phyloP scores from a whole-genome alignment of 2,329 filamentous ascomycete species.

The Huntiella abstrusa region DNA sequence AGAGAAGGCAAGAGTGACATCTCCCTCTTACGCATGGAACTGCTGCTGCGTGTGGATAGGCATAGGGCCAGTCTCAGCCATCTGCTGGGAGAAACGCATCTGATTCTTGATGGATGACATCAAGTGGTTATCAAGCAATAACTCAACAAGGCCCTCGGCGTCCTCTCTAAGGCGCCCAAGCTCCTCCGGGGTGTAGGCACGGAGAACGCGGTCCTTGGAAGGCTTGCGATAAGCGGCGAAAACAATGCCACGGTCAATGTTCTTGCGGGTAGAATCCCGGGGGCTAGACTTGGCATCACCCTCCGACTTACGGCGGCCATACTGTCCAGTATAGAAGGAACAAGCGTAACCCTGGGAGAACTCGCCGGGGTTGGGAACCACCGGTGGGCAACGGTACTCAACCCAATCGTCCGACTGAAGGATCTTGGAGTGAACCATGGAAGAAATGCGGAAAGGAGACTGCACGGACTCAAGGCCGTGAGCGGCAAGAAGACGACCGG shows the following conservation, averaged over 20 bases:
- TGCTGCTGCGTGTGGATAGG: slow-evolving; percentile 15
- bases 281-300: slow-evolving; percentile 10
- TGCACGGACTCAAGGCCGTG: slow-evolving; percentile 32
- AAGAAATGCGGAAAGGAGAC: slow-evolving; percentile 33
- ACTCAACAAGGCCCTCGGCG: slow-evolving; percentile 32
- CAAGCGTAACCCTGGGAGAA: slow-evolving; percentile 34
- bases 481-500: slow-evolving; percentile 34
- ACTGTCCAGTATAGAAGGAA: slow-evolving; percentile 30
- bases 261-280: slow-evolving; percentile 3
- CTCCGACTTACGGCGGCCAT: slow-evolving; percentile 14
- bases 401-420: slow-evolving; percentile 32
- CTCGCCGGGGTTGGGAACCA: slow-evolving; percentile 20
- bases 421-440: slow-evolving; percentile 30
- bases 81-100: slow-evolving; percentile 14
- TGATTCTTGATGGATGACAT: slow-evolving; percentile 14
- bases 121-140: slow-evolving; percentile 31
- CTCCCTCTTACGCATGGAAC: slow-evolving; percentile 3
- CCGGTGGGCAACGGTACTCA: slow-evolving; percentile 28
- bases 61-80: slow-evolving; percentile 23
- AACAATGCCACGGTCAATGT: slow-evolving; percentile 31
- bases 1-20: background rate
- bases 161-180: slow-evolving; percentile 29
- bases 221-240: slow-evolving; percentile 37
- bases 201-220: slow-evolving; percentile 18
- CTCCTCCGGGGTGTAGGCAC: slow-evolving; percentile 21